Evolutionary conservation across 129 eudicot genomes (phyloP).

Genomic region (Centella asiatica): DNA sequence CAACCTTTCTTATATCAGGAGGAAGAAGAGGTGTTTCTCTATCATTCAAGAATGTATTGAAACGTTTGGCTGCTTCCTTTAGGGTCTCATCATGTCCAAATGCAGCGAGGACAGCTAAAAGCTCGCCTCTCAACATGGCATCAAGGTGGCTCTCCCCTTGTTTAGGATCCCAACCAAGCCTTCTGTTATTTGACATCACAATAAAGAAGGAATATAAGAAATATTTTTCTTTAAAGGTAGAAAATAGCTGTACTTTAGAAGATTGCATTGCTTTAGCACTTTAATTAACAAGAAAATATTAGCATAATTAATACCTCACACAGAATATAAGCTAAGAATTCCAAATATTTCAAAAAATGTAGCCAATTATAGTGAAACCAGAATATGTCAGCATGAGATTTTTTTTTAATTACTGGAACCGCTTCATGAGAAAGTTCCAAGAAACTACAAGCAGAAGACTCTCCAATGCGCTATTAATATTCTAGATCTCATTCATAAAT

Average conservation of each 20-base stretch:
- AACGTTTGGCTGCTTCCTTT: conserved; percentile 78
- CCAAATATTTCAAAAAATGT: not conserved
- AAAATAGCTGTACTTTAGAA: too few species aligned
- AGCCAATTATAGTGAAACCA: not conserved
- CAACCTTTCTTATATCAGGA: conserved; percentile 89
- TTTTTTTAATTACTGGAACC: not conserved
- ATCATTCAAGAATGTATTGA: conserved; percentile 64
- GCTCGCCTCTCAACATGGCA: conserved; percentile 95
- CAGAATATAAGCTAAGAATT: too few species aligned
- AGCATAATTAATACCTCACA: too few species aligned
- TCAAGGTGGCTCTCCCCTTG: conserved; percentile 93
- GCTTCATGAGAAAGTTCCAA: not conserved
- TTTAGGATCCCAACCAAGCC: conserved; percentile 90
- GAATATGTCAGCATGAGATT: not conserved
- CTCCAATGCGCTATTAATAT: not conserved
- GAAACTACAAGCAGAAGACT: not conserved
- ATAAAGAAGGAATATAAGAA: not conserved
- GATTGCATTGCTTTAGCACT: too few species aligned
- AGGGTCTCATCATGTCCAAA: conserved; percentile 71
- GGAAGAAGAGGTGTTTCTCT: conserved; percentile 77
- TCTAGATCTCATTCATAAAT: not conserved
- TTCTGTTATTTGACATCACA: conserved; percentile 41
- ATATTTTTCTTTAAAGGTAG: too few species aligned
- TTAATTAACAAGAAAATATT: too few species aligned
- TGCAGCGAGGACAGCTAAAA: conserved; percentile 55